Evolutionary conservation across 345 rosid genomes (phyloP).

Genomic region (Bretschneidera sinensis): DNA sequence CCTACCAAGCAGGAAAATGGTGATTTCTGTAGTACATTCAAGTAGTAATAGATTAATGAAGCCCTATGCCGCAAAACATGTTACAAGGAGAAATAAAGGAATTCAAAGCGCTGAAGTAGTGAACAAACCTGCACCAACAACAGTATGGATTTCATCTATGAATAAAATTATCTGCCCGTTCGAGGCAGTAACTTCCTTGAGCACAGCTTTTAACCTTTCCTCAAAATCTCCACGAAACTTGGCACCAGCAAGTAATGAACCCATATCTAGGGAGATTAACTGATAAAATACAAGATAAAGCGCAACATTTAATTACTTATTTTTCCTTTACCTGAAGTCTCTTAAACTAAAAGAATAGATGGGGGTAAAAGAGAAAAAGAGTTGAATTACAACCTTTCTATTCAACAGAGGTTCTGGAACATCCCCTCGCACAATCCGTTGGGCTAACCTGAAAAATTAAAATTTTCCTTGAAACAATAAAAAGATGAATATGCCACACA

Average conservation of each 20-base stretch:
- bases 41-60: background rate
- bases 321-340: background rate
- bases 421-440: constrained; percentile 80
- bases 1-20: too few relatives aligned
- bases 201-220: constrained; percentile 80
- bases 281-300: constrained; percentile 22
- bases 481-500: background rate
- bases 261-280: constrained; percentile 90
- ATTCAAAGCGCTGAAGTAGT: background rate
- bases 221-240: constrained; percentile 82
- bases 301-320: background rate
- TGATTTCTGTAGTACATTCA: background rate
- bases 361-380: background rate
- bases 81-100: too few relatives aligned
- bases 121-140: constrained; percentile 77
- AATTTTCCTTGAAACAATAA: background rate
- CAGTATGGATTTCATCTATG: constrained; percentile 91
- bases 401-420: constrained; percentile 82
- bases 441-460: constrained; percentile 54
- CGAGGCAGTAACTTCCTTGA: constrained; percentile 87
- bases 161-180: constrained; percentile 85
- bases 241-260: constrained; percentile 89
- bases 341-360: too few relatives aligned
- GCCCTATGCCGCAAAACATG: background rate
- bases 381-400: constrained; percentile 39